Evolutionary conservation across 2,329 filamentous ascomycete genomes (phyloP), one percentile per base, ranked within the genome.

Genomic region (Colletotrichum noveboracense): DNA sequence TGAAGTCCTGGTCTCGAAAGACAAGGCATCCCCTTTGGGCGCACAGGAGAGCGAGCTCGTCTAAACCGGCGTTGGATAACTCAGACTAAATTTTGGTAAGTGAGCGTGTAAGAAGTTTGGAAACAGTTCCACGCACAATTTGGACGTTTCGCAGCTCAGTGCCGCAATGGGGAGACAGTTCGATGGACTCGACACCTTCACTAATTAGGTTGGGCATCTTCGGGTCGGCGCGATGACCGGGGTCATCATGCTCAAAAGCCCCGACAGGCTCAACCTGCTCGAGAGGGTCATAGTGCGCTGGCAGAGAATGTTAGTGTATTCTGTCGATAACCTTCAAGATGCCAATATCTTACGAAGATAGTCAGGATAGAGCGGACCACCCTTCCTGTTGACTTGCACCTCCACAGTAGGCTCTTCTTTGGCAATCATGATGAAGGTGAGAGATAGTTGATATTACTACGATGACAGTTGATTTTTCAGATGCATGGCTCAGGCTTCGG

Each of bases 91-190:
- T 3, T 13, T 3, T 7, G n/a, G n/a, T 52, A 13, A 52, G 43
- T 13, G 2, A 13, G 1, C 7, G n/a, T 52, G 1, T 7, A 24
- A 13, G 4, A 7, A 7, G 10, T 12, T 18, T 52, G n/a, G 3
- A 52, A 6, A 52, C 3, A 13, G 1, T 2, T 52, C 1, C 3
- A 13, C 43, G n/a, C 10, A 52, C 43, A 52, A 52, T 52, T 21
- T 52, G 43, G 43, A 52, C 43, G 13, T 52, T 52, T 13, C 43
- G 43, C 43, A 52, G n/a, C 43, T 52, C 43, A 3, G 43, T 52
- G 4, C 43, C 43, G n/a, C 43, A 52, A 52, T 52, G 43, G 10
- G 43, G 43, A 13, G 43, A 52, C 1, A 52, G n/a, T 24, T 52
- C 43, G n/a, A 52, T 52, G 43, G 43, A 52, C n/a, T 52, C n/a